Percentiles rank a stretch among this genome's conserved stretches.
phyloP scores from a whole-genome alignment of 352 stramenopile species.

The Ophiocytium majus region DNA sequence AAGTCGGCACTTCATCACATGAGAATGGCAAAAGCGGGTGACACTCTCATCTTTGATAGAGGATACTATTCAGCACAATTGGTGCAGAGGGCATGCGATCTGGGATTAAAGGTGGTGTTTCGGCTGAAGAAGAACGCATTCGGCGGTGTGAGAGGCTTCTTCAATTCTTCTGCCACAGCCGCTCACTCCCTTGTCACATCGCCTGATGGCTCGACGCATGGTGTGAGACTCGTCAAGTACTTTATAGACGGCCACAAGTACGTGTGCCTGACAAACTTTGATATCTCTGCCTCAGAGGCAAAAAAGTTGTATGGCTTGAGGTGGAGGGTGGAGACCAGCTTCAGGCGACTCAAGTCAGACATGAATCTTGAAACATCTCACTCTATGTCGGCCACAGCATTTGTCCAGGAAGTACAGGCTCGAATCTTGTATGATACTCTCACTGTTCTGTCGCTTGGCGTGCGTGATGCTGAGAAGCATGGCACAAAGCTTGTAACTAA shows the following conservation, averaged over 20 bases:
- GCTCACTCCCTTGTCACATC: neutral
- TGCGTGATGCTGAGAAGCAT: neutral
- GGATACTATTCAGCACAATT: slow-evolving; percentile 16
- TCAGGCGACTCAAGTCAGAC: slow-evolving; percentile 16
- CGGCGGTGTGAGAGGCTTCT: neutral
- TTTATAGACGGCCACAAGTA: slow-evolving; percentile 14
- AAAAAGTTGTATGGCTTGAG: neutral
- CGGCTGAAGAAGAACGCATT: slow-evolving; percentile 1
- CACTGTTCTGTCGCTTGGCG: neutral
- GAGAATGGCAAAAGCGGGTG: slow-evolving; percentile 12
- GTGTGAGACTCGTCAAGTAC: neutral
- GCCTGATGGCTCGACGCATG: neutral
- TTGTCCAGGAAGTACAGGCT: neutral
- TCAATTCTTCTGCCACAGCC: neutral
- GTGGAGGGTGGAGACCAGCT: slow-evolving; percentile 15
- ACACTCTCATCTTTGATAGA: slow-evolving; percentile 28
- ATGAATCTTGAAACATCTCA: neutral
- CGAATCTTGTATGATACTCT: slow-evolving; percentile 12
- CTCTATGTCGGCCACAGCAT: neutral
- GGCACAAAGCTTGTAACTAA: neutral
- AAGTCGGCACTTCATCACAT: neutral
- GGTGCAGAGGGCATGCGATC: neutral
- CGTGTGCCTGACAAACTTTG: neutral
- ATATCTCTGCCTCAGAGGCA: neutral
- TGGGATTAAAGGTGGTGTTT: slow-evolving; percentile 4